Conservation (phyloP, 2,329 filamentous ascomycete genomes). For the Fusarium coicis region DNA sequence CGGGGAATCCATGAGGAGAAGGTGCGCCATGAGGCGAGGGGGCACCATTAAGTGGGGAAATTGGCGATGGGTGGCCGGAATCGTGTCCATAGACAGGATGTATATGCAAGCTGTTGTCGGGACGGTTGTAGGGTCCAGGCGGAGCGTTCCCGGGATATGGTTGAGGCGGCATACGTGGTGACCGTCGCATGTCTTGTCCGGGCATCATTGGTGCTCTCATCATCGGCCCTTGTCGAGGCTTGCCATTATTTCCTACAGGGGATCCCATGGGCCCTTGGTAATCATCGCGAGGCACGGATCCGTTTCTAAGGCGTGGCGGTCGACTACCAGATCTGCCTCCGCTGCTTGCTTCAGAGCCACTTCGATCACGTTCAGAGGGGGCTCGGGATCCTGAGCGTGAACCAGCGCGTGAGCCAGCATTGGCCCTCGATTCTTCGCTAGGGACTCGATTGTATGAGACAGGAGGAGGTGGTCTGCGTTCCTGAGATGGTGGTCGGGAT, state of each 20-base stretch:
- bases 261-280: constrained; percentile 42
- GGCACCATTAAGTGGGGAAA: constrained; percentile 50
- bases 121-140: constrained; percentile 38
- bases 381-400: constrained; percentile 45
- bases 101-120: constrained; percentile 36
- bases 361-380: constrained; percentile 61
- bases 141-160: constrained; percentile 43
- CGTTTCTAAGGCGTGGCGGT: constrained; percentile 54
- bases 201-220: constrained; percentile 60
- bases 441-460: constrained; percentile 57
- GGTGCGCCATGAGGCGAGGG: constrained; percentile 21
- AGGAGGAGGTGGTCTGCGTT: constrained; percentile 56
- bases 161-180: constrained; percentile 60
- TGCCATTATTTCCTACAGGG: constrained; percentile 39
- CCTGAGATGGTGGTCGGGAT: constrained; percentile 54
- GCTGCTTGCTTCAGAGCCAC: constrained; percentile 66
- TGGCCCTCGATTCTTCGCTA: constrained; percentile 55
- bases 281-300: constrained; percentile 52
- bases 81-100: constrained; percentile 47
- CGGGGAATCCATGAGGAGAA: constrained; percentile 27
- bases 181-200: constrained; percentile 56
- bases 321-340: constrained; percentile 54
- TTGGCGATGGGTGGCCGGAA: constrained; percentile 56
- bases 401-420: constrained; percentile 33
- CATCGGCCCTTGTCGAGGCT: constrained; percentile 46